Conservation (phyloP, 148 eudicot genomes). For the Persicaria tinctoria region DNA sequence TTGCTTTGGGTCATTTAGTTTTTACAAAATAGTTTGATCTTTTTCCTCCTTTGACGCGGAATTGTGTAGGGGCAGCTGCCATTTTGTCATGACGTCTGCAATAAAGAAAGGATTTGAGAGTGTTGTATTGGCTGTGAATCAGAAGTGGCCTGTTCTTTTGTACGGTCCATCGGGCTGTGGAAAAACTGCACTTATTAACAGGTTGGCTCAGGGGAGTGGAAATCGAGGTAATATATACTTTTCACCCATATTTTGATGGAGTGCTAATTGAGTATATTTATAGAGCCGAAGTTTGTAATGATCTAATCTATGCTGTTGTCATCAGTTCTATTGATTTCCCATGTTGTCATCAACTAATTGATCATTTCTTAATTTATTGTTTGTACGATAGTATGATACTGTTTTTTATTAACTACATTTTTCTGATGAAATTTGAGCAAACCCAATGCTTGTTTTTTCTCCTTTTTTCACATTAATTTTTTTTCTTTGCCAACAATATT, state of each 20-base stretch:
- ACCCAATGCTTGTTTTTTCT: background rate
- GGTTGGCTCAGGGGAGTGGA: constrained; percentile 58
- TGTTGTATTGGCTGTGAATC: constrained; percentile 70
- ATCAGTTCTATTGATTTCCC: background rate
- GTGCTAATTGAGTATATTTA: background rate
- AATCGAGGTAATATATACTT: constrained; percentile 43
- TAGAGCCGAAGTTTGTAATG: background rate
- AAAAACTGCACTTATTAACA: constrained; percentile 68
- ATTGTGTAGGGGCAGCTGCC: constrained; percentile 19
- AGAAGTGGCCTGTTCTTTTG: constrained; percentile 95
- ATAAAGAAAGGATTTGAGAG: constrained; percentile 69
- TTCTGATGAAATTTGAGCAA: background rate
- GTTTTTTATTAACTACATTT: background rate
- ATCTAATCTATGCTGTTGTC: background rate
- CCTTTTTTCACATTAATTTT: background rate
- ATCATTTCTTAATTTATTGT: too few relatives aligned
- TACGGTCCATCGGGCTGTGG: constrained; percentile 92
- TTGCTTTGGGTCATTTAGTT: background rate
- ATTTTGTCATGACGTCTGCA: constrained; percentile 69
- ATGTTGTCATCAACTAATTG: too few relatives aligned
- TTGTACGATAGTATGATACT: background rate
- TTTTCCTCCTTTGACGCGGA: constrained; percentile 11
- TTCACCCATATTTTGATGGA: background rate
- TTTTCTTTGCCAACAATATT: background rate
- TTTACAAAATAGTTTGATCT: background rate